Conservation (phyloP, 163 green algal species). For the Coccomyxa subellipsoidea region DNA sequence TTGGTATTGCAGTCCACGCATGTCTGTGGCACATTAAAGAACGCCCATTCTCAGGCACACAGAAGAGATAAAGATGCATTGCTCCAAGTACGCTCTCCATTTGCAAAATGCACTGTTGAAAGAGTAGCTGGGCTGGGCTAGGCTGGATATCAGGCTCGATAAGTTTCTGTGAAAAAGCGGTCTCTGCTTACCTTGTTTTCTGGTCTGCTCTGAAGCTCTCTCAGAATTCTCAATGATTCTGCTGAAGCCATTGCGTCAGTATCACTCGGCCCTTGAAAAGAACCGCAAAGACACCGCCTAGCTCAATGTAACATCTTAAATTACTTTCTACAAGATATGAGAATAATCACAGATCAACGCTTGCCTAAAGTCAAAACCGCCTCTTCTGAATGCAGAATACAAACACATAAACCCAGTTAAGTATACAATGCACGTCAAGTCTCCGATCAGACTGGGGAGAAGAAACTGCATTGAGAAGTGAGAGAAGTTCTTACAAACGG, state of each 20-base stretch:
- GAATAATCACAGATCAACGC: neutral
- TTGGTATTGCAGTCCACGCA: conserved; percentile 95
- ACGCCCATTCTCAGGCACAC: neutral
- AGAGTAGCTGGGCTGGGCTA: neutral
- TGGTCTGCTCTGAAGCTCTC: conserved; percentile 78
- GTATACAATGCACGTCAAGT: no score
- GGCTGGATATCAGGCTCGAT: neutral
- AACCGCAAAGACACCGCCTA: neutral
- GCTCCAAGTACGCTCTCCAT: no score
- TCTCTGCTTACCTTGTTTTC: conserved; percentile 60
- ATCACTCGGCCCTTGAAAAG: neutral
- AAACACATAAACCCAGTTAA: neutral
- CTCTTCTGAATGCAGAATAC: neutral
- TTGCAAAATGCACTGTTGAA: no score
- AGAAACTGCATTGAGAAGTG: no score
- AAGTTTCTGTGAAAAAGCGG: neutral
- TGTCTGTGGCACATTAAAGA: conserved; percentile 52
- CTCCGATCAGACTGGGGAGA: no score
- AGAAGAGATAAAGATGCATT: neutral
- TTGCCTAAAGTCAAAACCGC: neutral
- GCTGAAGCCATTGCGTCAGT: conserved; percentile 31
- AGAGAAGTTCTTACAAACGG: neutral
- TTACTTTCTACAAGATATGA: neutral
- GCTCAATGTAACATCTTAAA: neutral
- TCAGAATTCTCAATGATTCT: conserved; percentile 70